Evolutionary conservation across 2,329 filamentous ascomycete genomes (phyloP).

Genomic region (Venturia oleaginea): DNA sequence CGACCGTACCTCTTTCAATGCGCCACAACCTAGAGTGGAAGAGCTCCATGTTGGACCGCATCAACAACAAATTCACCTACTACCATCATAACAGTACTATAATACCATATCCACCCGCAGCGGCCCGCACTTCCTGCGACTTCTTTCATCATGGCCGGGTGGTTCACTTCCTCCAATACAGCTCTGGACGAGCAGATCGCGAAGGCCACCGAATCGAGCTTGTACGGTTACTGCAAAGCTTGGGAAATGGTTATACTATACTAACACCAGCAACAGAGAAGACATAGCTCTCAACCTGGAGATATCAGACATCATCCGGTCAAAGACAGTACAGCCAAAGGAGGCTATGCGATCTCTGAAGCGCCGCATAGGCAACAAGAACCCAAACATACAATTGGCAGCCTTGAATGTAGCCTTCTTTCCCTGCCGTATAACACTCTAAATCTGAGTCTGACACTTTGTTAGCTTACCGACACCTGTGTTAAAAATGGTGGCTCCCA

Average conservation of each 20-base stretch:
- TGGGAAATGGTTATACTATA: slow-evolving; percentile 13
- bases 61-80: not conserved
- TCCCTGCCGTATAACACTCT: slow-evolving; percentile 6
- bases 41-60: not conserved
- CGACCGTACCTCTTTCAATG: not conserved
- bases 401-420: slow-evolving; percentile 66
- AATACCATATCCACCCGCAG: not conserved
- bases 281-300: slow-evolving; percentile 96
- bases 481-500: slow-evolving; percentile 97
- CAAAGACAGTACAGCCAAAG: slow-evolving; percentile 93
- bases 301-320: slow-evolving; percentile 94
- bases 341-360: slow-evolving; percentile 97
- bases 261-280: slow-evolving; percentile 49
- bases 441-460: slow-evolving; percentile 15
- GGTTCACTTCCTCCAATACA: slow-evolving; percentile 84
- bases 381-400: slow-evolving; percentile 91
- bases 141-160: slow-evolving; percentile 66
- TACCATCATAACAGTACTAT: not conserved
- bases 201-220: slow-evolving; percentile 84
- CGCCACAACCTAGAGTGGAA: not conserved
- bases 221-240: slow-evolving; percentile 49
- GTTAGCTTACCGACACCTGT: slow-evolving; percentile 86
- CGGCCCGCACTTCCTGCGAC: not conserved
- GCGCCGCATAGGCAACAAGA: slow-evolving; percentile 89
- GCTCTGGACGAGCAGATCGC: slow-evolving; percentile 97